Conservation (phyloP, 768 basidiomycete genomes). For the Trametes sanguinea region DNA sequence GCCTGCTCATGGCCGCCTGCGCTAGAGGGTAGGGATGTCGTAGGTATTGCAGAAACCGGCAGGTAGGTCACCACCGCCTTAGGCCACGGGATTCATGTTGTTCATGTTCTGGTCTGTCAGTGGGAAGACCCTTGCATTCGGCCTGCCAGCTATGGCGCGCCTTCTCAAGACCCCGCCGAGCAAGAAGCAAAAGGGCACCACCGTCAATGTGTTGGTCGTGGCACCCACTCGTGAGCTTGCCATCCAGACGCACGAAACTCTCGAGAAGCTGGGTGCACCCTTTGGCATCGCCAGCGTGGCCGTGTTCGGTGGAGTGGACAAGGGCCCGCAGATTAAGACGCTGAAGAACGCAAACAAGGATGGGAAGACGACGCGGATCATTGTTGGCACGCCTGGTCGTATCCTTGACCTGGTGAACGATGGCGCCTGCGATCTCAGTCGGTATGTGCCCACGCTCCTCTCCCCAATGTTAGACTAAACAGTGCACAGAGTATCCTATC, state of each 20-base stretch:
- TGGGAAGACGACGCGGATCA: slow-evolving; percentile 63
- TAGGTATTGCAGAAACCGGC: slow-evolving; percentile 97
- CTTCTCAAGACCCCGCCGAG: slow-evolving; percentile 47
- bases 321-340: slow-evolving; percentile 75
- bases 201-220: slow-evolving; percentile 60
- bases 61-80: slow-evolving; percentile 44
- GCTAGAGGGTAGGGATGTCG: slow-evolving; percentile 79
- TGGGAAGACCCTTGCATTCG: slow-evolving; percentile 96
- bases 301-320: slow-evolving; percentile 93
- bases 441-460: slow-evolving; percentile 43
- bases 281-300: slow-evolving; percentile 82
- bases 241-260: slow-evolving; percentile 88
- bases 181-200: slow-evolving; percentile 33
- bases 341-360: slow-evolving; percentile 56
- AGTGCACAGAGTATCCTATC: slow-evolving; percentile 70
- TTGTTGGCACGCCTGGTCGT: slow-evolving; percentile 95
- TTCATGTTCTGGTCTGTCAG: slow-evolving; percentile 38
- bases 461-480: neutral
- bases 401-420: slow-evolving; percentile 91
- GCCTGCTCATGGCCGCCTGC: slow-evolving; percentile 93
- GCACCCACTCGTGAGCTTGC: slow-evolving; percentile 97
- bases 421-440: slow-evolving; percentile 78
- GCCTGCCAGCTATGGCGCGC: slow-evolving; percentile 81
- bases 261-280: slow-evolving; percentile 70
- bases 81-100: neutral